Percentiles rank a stretch among this genome's conserved stretches.
Evolutionary conservation across 192 early-diverging fungal species (phyloP).

Genomic region (Jimgerdemannia lactiflua): DNA sequence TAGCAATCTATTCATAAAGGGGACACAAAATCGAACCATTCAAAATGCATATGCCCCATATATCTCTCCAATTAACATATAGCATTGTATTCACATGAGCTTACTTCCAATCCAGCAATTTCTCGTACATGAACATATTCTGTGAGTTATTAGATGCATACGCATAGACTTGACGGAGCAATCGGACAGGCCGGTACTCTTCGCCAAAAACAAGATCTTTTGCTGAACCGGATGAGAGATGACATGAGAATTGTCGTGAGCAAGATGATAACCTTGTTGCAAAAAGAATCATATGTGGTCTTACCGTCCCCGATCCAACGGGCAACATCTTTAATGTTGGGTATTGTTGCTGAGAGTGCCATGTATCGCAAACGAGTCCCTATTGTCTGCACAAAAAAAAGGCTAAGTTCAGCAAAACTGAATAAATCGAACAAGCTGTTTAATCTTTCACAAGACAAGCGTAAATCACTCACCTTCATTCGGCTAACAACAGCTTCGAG

Average conservation of each 20-base stretch:
- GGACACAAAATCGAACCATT: neutral
- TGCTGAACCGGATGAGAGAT: neutral
- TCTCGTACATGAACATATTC: conserved; percentile 56
- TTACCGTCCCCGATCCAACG: conserved; percentile 39
- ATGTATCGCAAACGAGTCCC: conserved; percentile 38
- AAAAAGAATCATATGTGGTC: too few species aligned
- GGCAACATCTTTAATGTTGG: conserved; percentile 67
- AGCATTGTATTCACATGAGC: neutral
- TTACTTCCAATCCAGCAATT: conserved; percentile 49
- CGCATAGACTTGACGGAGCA: conserved; percentile 48
- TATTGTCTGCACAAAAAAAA: neutral
- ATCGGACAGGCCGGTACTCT: conserved; percentile 63
- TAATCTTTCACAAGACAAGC: neutral
- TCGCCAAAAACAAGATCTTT: conserved; percentile 54
- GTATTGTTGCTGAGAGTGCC: conserved; percentile 71
- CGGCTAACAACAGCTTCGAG: conserved; percentile 67
- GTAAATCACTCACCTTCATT: conserved; percentile 20
- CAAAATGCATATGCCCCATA: neutral
- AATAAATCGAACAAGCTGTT: too few species aligned
- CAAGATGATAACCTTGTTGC: neutral
- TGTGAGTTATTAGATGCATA: conserved; percentile 19
- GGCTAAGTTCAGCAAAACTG: too few species aligned
- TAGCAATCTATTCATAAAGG: conserved; percentile 17
- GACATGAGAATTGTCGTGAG: neutral
- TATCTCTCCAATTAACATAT: neutral